Percentiles rank a stretch among this genome's conserved stretches.
Evolutionary conservation across 345 rosid genomes (phyloP).

Genomic region (Sonneratia alba): DNA sequence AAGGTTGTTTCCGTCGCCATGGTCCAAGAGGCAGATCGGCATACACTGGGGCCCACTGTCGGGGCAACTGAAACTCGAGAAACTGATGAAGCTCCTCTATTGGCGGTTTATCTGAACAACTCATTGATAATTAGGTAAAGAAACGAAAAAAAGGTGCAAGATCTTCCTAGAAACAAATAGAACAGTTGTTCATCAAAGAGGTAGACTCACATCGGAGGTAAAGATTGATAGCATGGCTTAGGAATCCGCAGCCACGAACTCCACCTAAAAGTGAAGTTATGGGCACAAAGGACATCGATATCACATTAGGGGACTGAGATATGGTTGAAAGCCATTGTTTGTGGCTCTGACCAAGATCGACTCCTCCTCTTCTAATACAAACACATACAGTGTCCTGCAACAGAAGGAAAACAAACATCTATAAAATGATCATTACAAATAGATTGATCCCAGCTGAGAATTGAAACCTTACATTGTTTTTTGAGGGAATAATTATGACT

Average conservation of each 20-base stretch:
- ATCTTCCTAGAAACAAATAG: neutral
- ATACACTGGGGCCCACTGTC: conserved; percentile 96
- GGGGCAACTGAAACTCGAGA: conserved; percentile 90
- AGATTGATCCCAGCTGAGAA: neutral
- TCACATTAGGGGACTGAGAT: conserved; percentile 66
- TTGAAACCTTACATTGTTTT: conserved; percentile 48
- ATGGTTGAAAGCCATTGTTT: conserved; percentile 79
- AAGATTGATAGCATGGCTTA: conserved; percentile 80
- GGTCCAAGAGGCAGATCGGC: conserved; percentile 83
- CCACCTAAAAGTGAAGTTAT: conserved; percentile 79
- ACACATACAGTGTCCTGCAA: conserved; percentile 46
- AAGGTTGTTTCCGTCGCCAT: conserved; percentile 47
- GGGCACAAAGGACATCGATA: conserved; percentile 90
- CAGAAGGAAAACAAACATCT: neutral
- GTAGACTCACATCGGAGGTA: conserved; percentile 76
- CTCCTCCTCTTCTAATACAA: conserved; percentile 62
- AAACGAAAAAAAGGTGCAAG: neutral
- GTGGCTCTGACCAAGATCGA: conserved; percentile 62
- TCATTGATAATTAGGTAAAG: neutral
- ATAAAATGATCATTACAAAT: no score
- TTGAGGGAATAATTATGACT: conserved; percentile 32
- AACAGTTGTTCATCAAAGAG: neutral
- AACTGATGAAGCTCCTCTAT: conserved; percentile 87
- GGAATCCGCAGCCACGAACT: conserved; percentile 75
- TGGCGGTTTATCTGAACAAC: conserved; percentile 77